phyloP scores from a whole-genome alignment of 2,329 filamentous ascomycete species.

The Ascomycota sp. region DNA sequence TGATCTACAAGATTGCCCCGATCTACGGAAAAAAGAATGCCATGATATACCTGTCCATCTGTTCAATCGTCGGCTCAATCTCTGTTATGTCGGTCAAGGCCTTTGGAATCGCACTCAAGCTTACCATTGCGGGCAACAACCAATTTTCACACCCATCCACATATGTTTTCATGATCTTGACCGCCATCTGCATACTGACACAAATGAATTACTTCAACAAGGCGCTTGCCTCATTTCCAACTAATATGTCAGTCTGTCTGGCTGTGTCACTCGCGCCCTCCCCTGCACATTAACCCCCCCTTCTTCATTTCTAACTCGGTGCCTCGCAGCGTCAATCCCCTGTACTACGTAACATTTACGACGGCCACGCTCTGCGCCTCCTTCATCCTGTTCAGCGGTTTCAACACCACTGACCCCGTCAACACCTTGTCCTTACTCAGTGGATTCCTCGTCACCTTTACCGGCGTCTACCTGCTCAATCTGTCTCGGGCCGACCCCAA shows the following conservation, averaged over 20 bases:
- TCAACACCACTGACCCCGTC: slow-evolving; percentile 82
- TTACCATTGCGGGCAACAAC: slow-evolving; percentile 83
- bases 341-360: slow-evolving; percentile 96
- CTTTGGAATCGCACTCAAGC: slow-evolving; percentile 90
- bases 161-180: slow-evolving; percentile 92
- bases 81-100: slow-evolving; percentile 99
- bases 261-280: neutral
- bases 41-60: slow-evolving; percentile 90
- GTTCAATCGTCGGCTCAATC: slow-evolving; percentile 87
- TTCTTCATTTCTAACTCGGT: too few species aligned
- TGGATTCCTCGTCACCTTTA: slow-evolving; percentile 87
- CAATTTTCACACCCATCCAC: slow-evolving; percentile 90
- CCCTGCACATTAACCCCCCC: neutral
- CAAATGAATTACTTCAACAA: slow-evolving; percentile 99
- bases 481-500: slow-evolving; percentile 85
- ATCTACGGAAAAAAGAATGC: slow-evolving; percentile 87
- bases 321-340: slow-evolving; percentile 57
- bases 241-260: slow-evolving; percentile 58
- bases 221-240: slow-evolving; percentile 86
- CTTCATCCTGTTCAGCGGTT: slow-evolving; percentile 87
- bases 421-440: slow-evolving; percentile 84
- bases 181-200: slow-evolving; percentile 79
- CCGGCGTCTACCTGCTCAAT: slow-evolving; percentile 87
- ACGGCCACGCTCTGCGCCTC: slow-evolving; percentile 86
- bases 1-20: slow-evolving; percentile 92